Base-by-base conservation (phyloP, 2,329 filamentous ascomycete species). In the Trichophyton mentagrophytes region DNA sequence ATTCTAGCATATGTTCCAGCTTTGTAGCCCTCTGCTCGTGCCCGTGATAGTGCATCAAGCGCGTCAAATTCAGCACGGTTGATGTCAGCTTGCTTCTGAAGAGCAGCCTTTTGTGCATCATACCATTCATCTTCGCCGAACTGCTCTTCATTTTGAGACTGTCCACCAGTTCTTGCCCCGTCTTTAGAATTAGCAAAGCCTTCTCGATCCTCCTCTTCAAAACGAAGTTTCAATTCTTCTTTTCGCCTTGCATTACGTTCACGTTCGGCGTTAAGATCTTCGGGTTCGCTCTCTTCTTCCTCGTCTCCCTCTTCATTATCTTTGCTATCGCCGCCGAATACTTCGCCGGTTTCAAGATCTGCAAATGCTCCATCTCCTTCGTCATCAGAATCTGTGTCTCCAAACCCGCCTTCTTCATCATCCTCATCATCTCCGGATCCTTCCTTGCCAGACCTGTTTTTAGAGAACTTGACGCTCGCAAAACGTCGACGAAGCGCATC, bases 121-220 rank as follows among this genome's bases (percentile, higher is more conserved):
- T 99, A 99, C 95, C 95, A 99, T 61, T 99, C 89, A 71, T 99
- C 93, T 74, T 99, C 93, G 59, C 91, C 93, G 69, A 95, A 97
- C 69, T 95, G 87, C 62, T 84, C 78, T 59, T 92, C 84, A 4
- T 84, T 79, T 2, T 81, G 80, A 38, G 81, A 86, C 33, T 82
- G 84, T 65, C 90, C 87, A 64, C 83, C 80, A 40, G 87, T 82
- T 9, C 87, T 87, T 58, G 86, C 84, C 30, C 88, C 85, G 70
- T 95, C 95, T 74, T 93, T 90, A 69, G 95, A 95, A 68, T 88
- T 85, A 5, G 70, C 75, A 71, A 96, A 91, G 0, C 93, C 93
- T 71, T 99, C 93, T n/a, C 89, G 83, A 70, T 99, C 93, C 78
- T 99, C 93, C 73, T 97, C 91, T 70, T 99, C 93, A 70, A 99